These are phyloP conservation scores for Aaosphaeria pasadenensis DNA, from an alignment of 2,329 filamentous ascomycete genomes.

Conservation along the genomic window DNA sequence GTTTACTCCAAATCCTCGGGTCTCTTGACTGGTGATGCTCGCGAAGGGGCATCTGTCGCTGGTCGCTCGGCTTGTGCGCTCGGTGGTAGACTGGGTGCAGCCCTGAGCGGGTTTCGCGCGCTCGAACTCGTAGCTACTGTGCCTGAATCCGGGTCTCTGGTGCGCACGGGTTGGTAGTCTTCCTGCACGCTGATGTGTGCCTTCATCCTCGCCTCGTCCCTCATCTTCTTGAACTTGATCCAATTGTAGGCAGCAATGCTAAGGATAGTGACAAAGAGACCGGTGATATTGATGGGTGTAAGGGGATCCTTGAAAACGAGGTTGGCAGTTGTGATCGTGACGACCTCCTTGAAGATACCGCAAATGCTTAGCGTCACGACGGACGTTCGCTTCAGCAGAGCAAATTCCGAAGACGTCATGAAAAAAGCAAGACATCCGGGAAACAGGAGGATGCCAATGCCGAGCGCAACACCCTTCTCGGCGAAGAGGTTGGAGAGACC, in stretches of 20 bases:
- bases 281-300: constrained; percentile 81
- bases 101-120: constrained; percentile 32
- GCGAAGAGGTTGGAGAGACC: constrained; percentile 64
- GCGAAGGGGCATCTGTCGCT: constrained; percentile 23
- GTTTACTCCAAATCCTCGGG: constrained; percentile 44
- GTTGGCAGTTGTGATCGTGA: constrained; percentile 87
- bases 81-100: constrained; percentile 37
- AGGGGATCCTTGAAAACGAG: constrained; percentile 85
- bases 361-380: constrained; percentile 96
- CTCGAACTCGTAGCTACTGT: constrained; percentile 14
- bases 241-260: constrained; percentile 92
- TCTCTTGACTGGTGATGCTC: constrained; percentile 43
- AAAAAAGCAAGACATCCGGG: constrained; percentile 88
- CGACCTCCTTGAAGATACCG: constrained; percentile 97
- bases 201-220: constrained; percentile 63
- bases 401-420: constrained; percentile 97
- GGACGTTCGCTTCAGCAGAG: constrained; percentile 87
- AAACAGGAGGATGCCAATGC: constrained; percentile 76
- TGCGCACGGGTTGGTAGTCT: constrained; percentile 35
- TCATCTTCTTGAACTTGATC: constrained; percentile 89
- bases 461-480: constrained; percentile 64
- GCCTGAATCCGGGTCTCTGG: constrained; percentile 24
- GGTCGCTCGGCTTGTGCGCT: constrained; percentile 13
- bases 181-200: constrained; percentile 41
- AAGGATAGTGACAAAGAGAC: constrained; percentile 80